Percentiles rank a stretch among this genome's conserved stretches.
Evolutionary conservation across 495 filamentous ascomycete species (phyloP).

Genomic region (Ascobolus immersus): DNA sequence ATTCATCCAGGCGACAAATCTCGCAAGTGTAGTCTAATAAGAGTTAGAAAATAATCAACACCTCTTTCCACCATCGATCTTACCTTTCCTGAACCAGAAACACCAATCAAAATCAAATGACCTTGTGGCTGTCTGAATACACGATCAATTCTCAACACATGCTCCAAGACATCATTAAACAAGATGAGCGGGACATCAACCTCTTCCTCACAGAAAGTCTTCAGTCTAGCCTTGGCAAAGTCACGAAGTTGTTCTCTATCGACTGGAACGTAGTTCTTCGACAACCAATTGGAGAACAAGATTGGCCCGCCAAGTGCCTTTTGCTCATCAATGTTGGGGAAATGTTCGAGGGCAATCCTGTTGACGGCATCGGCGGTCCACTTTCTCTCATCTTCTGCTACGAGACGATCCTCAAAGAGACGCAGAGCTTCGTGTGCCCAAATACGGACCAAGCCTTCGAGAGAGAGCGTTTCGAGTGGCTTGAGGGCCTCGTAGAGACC

Average conservation of each 20-base stretch:
- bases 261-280: slow-evolving; percentile 91
- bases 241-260: slow-evolving; percentile 82
- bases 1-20: slow-evolving; percentile 99
- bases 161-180: slow-evolving; percentile 95
- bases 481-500: slow-evolving; percentile 91
- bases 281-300: slow-evolving; percentile 97
- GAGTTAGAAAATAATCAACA: too few relatives aligned
- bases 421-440: slow-evolving; percentile 95
- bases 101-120: slow-evolving; percentile 91
- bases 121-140: slow-evolving; percentile 97
- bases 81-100: slow-evolving; percentile 79
- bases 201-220: slow-evolving; percentile 98
- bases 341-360: slow-evolving; percentile 66
- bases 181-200: slow-evolving; percentile 91
- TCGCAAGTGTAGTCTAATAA: slow-evolving; percentile 55
- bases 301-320: slow-evolving; percentile 84
- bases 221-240: slow-evolving; percentile 88
- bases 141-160: slow-evolving; percentile 90
- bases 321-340: slow-evolving; percentile 72
- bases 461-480: slow-evolving; percentile 58
- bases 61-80: not conserved
- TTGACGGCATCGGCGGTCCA: slow-evolving; percentile 77
- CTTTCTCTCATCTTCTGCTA: slow-evolving; percentile 75
- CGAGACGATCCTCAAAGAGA: slow-evolving; percentile 87
- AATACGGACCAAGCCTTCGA: slow-evolving; percentile 85